Percentiles rank a stretch among this genome's conserved stretches.
phyloP scores from a whole-genome alignment of 2,329 filamentous ascomycete species.

The Neofusicoccum kwambonambiense region DNA sequence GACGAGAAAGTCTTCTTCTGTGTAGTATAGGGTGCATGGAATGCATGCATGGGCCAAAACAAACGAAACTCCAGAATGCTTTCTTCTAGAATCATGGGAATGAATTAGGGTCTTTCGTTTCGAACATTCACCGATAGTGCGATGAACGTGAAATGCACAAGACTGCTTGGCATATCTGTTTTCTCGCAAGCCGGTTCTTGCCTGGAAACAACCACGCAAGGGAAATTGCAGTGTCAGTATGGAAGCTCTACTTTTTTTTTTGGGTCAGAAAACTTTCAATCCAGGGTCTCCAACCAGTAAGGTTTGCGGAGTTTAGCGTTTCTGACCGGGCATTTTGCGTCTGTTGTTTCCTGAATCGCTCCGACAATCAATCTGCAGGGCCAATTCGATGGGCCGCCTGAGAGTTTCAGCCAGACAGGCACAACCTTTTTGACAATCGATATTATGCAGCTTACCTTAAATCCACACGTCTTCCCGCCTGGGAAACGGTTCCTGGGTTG shows the following conservation, averaged over 20 bases:
- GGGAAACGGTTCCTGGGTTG: too few relatives aligned
- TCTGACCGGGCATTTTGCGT: too few relatives aligned
- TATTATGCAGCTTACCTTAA: neutral
- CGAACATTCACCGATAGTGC: neutral
- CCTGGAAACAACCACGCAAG: neutral
- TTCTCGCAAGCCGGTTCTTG: too few relatives aligned
- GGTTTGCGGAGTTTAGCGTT: too few relatives aligned
- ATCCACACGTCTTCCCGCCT: neutral
- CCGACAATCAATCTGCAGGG: too few relatives aligned
- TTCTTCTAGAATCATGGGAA: neutral
- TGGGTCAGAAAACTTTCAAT: neutral
- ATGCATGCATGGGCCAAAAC: neutral
- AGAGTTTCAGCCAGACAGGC: too few relatives aligned
- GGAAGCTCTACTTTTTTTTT: neutral
- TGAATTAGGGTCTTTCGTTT: neutral
- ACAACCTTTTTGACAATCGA: neutral
- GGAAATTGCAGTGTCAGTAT: neutral
- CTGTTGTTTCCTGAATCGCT: too few relatives aligned
- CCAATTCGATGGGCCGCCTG: too few relatives aligned
- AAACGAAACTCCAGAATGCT: neutral
- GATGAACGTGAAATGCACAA: too few relatives aligned
- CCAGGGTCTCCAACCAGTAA: neutral
- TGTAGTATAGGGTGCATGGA: constrained; percentile 10
- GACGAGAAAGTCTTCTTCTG: neutral
- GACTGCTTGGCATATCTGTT: too few relatives aligned